phyloP scores from a whole-genome alignment of 2,329 filamentous ascomycete species.

The Clonostachys byssicola region DNA sequence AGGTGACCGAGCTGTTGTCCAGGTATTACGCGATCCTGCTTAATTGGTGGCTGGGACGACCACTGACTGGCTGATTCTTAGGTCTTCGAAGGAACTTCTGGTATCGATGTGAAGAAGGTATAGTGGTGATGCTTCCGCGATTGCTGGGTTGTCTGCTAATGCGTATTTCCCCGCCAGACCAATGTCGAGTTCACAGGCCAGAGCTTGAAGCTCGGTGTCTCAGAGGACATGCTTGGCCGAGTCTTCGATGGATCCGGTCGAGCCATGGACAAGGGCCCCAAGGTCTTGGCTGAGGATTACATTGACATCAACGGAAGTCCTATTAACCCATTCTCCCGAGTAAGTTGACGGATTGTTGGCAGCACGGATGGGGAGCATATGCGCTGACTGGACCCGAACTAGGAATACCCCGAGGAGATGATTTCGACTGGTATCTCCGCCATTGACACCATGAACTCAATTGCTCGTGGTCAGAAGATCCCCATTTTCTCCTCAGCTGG shows the following conservation, averaged over 20 bases:
- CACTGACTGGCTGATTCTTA: constrained; percentile 32
- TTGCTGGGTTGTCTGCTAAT: not conserved
- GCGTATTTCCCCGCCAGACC: constrained; percentile 51
- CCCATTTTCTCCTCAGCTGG: constrained; percentile 98
- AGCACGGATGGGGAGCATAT: not conserved
- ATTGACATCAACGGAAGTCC: constrained; percentile 98
- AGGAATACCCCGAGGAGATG: constrained; percentile 99
- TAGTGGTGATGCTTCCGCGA: not conserved
- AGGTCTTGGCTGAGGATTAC: constrained; percentile 96
- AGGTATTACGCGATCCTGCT: constrained; percentile 53
- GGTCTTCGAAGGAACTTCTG: constrained; percentile 96
- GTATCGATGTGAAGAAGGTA: constrained; percentile 99
- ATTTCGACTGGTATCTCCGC: constrained; percentile 99
- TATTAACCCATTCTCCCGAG: constrained; percentile 97
- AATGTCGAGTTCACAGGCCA: constrained; percentile 96
- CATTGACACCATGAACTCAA: constrained; percentile 97
- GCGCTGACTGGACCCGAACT: not conserved
- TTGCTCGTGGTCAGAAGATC: constrained; percentile 98
- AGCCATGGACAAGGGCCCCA: constrained; percentile 98
- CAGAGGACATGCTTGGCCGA: constrained; percentile 98
- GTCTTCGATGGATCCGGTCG: constrained; percentile 98
- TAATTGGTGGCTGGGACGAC: not conserved
- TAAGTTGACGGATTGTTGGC: constrained; percentile 36
- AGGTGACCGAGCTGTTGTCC: constrained; percentile 93
- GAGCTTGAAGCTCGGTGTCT: constrained; percentile 97